phyloP scores from a whole-genome alignment of 2,329 filamentous ascomycete genomes.

The Cercospora sp. region DNA sequence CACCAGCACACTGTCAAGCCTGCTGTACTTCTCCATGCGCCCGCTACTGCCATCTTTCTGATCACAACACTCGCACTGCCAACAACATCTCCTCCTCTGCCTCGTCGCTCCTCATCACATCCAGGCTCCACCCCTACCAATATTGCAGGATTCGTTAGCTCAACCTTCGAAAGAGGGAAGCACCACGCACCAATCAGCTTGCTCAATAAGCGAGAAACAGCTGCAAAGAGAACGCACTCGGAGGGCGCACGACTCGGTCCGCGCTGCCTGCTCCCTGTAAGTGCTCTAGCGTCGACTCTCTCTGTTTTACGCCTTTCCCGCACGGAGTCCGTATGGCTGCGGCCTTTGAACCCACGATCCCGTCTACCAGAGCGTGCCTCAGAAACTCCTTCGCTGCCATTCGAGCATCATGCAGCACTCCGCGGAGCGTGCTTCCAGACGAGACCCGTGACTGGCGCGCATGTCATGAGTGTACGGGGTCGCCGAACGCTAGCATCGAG shows the following conservation, averaged over 20 bases:
- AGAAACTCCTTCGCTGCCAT: not conserved
- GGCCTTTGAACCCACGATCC: slow-evolving; percentile 16
- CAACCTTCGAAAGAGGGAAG: slow-evolving; percentile 15
- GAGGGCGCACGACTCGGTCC: slow-evolving; percentile 29
- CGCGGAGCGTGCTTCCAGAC: slow-evolving; percentile 1
- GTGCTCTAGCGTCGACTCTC: slow-evolving; percentile 13
- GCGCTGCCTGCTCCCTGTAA: slow-evolving; percentile 20
- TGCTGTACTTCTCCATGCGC: slow-evolving; percentile 22
- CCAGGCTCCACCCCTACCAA: slow-evolving; percentile 19
- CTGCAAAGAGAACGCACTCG: slow-evolving; percentile 15
- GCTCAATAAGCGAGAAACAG: slow-evolving; percentile 20
- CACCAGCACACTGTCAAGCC: slow-evolving; percentile 27
- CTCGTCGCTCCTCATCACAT: slow-evolving; percentile 6
- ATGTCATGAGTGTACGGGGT: slow-evolving; percentile 16
- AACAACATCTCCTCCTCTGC: slow-evolving; percentile 1
- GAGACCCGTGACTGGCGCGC: not conserved
- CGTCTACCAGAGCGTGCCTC: not conserved
- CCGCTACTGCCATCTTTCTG: slow-evolving; percentile 6
- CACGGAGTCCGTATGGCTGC: slow-evolving; percentile 18
- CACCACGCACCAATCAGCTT: slow-evolving; percentile 22
- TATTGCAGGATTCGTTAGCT: slow-evolving; percentile 29
- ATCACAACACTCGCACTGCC: not conserved
- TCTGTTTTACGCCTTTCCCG: slow-evolving; percentile 24
- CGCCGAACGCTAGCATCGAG: slow-evolving; percentile 22
- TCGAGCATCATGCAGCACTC: not conserved